Evolutionary conservation across 108 stramenopile species (phyloP), one percentile per base, ranked within the genome.

Genomic region (Bacterosira constricta): DNA sequence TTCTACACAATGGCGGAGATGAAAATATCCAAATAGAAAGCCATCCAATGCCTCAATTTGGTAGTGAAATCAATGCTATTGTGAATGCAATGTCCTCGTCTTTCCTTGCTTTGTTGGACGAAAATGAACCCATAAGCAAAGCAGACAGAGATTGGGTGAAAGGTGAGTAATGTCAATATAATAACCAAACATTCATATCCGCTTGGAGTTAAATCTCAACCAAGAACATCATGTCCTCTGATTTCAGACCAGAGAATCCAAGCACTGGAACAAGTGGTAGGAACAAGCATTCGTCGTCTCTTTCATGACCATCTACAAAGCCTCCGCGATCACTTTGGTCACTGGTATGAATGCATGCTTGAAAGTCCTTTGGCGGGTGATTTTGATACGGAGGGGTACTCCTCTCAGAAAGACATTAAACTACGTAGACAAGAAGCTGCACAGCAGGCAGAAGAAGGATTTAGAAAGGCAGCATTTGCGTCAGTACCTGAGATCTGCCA

Each of bases 401-500:
- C n/a, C n/a, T n/a, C n/a, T n/a, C n/a, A n/a, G n/a, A 39, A 64
- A 49, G 57, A 70, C 0, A 34, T 58, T 4, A 75, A 83, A 26
- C 36, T 18, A 34, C 21, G 58, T 36, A 76, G 69, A 62, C 75
- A 46, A 31, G 47, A 57, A 2, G 78, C 58, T n/a, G 88, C 85
- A 20, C 56, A 66, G 54, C 42, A 77, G 17, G 69, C 85, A 54
- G 85, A 83, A 9, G 75, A 87, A 52, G 83, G 66, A 32, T 94
- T 94, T 59, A 57, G 44, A 26, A 71, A 72, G 36, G 82, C 84
- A 10, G 89, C 89, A 25, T 56, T 64, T 62, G 66, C 75, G 42
- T 86, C 89, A 20, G 75, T 94, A 30, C 90, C 93, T 30, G 31
- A 29, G 4, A 61, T 71, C 20, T 84, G 69, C 63, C 79, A 58